phyloP scores from a whole-genome alignment of 2,329 filamentous ascomycete genomes.

The Sporothrix inflata region DNA sequence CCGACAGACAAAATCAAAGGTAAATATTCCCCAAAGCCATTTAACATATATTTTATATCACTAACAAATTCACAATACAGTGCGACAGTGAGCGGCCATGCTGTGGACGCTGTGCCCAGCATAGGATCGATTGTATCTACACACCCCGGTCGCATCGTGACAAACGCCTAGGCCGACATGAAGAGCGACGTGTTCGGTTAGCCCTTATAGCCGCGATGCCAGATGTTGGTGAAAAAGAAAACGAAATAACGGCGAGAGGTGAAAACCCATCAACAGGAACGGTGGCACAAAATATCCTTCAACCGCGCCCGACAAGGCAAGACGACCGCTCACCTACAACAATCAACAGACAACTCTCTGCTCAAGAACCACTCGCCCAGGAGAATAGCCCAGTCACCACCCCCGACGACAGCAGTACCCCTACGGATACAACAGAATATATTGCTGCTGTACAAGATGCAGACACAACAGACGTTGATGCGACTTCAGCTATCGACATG shows the following conservation, averaged over 20 bases:
- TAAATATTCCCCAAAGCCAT: not conserved
- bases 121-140: conserved; percentile 4
- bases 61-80: not conserved
- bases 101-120: not conserved
- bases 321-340: not conserved
- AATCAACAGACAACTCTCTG: not conserved
- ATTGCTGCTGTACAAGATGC: not conserved
- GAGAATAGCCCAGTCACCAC: not conserved
- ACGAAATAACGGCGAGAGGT: not conserved
- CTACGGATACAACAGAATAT: not conserved
- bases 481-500: not conserved
- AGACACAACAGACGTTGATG: not conserved
- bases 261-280: not conserved
- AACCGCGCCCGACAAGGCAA: not conserved
- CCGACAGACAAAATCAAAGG: conserved; percentile 7
- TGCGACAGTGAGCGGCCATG: not conserved
- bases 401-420: not conserved
- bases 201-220: conserved; percentile 2
- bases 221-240: not conserved
- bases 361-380: not conserved
- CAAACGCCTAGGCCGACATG: not conserved
- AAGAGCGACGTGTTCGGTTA: not conserved
- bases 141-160: not conserved
- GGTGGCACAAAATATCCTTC: not conserved
- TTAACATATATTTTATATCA: too few species aligned